Percentiles rank a stretch among this genome's conserved stretches.
Evolutionary conservation across 2,329 filamentous ascomycete species (phyloP).

Genomic region (Alternaria arbusti): DNA sequence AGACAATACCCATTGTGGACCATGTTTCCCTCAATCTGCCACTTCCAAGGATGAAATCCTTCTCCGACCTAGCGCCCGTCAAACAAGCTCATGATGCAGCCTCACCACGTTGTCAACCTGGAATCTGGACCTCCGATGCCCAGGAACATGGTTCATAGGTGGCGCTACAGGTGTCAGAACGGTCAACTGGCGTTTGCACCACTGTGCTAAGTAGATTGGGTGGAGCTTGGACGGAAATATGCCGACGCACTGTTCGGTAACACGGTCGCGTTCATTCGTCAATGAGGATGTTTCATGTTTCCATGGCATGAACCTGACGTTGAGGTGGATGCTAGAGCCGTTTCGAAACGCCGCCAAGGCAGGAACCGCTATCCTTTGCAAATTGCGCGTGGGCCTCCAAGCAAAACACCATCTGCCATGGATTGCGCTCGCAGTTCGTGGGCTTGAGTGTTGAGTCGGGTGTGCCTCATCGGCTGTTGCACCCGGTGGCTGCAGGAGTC

Average conservation of each 20-base stretch:
- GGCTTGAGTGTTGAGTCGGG: not conserved
- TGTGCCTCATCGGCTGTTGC: not conserved
- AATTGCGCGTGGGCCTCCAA: constrained; percentile 9
- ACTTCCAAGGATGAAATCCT: constrained; percentile 13
- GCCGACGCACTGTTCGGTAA: constrained; percentile 8
- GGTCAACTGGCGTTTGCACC: constrained; percentile 18
- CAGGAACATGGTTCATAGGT: constrained; percentile 19
- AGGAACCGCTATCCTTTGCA: constrained; percentile 4
- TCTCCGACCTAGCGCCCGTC: constrained; percentile 5
- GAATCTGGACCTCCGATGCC: constrained; percentile 12
- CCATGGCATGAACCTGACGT: constrained; percentile 20
- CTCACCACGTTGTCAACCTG: constrained; percentile 9
- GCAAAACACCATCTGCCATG: constrained; percentile 1
- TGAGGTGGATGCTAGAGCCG: constrained; percentile 17
- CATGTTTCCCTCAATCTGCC: constrained; percentile 28
- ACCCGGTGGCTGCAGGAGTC: not conserved
- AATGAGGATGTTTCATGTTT: constrained; percentile 7
- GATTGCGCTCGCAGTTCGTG: not conserved
- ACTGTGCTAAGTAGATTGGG: constrained; percentile 34
- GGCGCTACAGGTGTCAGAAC: constrained; percentile 23
- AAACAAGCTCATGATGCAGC: constrained; percentile 18
- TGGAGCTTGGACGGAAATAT: constrained; percentile 20
- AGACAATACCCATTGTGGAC: constrained; percentile 19
- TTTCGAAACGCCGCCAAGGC: constrained; percentile 31
- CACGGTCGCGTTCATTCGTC: constrained; percentile 12